These are phyloP conservation scores for Phymatotrichopsis omnivora DNA, from an alignment of 2,329 filamentous ascomycete genomes.

Conservation along the genomic window DNA sequence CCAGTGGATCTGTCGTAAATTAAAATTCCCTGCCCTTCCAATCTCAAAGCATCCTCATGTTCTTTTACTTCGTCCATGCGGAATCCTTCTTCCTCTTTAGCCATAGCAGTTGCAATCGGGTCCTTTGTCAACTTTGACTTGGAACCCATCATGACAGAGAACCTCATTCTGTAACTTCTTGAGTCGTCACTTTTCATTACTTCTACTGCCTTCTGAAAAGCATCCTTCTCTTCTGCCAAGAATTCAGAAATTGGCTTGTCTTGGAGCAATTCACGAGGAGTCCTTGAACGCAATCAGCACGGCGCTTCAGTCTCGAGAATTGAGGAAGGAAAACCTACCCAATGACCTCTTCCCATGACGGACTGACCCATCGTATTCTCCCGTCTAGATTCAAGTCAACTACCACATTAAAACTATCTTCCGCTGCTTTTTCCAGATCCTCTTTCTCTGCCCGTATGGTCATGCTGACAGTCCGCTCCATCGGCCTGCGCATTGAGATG, in stretches of 20 bases:
- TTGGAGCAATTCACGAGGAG: conserved; percentile 58
- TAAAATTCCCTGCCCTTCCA: conserved; percentile 97
- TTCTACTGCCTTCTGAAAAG: conserved; percentile 75
- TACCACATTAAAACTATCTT: conserved; percentile 93
- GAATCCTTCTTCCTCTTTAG: conserved; percentile 36
- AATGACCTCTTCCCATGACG: conserved; percentile 89
- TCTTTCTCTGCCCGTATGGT: conserved; percentile 61
- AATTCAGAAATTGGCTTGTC: conserved; percentile 71
- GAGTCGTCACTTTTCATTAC: conserved; percentile 89
- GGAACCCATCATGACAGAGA: conserved; percentile 60
- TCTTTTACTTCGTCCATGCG: conserved; percentile 35
- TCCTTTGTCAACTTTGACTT: conserved; percentile 51
- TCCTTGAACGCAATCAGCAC: conserved; percentile 40
- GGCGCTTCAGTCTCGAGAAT: conserved; percentile 8
- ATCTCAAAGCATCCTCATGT: conserved; percentile 53
- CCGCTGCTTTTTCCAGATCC: conserved; percentile 87
- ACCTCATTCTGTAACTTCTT: conserved; percentile 79
- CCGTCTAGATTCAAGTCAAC: conserved; percentile 87
- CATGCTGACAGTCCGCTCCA: conserved; percentile 27
- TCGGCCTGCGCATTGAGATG: conserved; percentile 25
- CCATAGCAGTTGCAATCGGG: conserved; percentile 32
- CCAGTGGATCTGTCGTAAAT: conserved; percentile 84
- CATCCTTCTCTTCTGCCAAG: conserved; percentile 66
- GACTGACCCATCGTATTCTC: conserved; percentile 88
- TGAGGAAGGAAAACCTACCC: conserved; percentile 36